Base-by-base conservation (phyloP, 2,329 filamentous ascomycete species). In the Fusarium sp. region DNA sequence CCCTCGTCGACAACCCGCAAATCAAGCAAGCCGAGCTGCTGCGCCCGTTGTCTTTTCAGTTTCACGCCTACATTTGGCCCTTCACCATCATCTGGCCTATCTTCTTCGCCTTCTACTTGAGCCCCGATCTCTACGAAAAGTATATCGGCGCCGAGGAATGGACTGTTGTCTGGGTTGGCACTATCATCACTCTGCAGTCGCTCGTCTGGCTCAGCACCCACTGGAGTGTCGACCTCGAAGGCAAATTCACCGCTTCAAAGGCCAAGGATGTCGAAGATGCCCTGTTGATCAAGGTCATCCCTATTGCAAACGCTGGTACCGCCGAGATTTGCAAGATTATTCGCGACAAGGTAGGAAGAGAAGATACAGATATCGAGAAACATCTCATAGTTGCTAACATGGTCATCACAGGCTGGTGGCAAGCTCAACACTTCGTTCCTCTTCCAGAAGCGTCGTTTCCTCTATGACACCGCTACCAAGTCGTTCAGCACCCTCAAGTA, bases 361-460 rank as follows among this genome's bases (percentile, higher is more conserved):
- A 63, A 56, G 52, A 43, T 42, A 26, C 34, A 19, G 15, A 21
- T 56, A 30, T 30, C 21, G 48, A 47, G 53, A 36, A 14, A 58
- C 45, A 51, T n/a, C 44, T 44, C 45, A 55, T 56, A 45, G 17
- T 52, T 45, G 40, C 57, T 62, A 61, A 72, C 66, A 49, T 66
- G 10, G 11, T 23, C 34, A 4, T 38, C 15, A 24, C 62, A 90
- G 88, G 83, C 86, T 65, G 91, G 88, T 66, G 92, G 89, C 72
- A 92, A 92, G 82, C 84, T 87, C 56, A 94, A 89, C 69, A 80
- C 90, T 14, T 97, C 94, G 11, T 99, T 99, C 81, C 83, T 97
- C 57, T 99, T 99, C 83, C 96, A 99, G 83, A 99, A 99, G 84
- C 92, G 96, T 73, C 92, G 95, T 36, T 99, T 99, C 78, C 86